phyloP scores from a whole-genome alignment of 176 grass and related monocot genomes.

The Hsuehochloa calcarea region DNA sequence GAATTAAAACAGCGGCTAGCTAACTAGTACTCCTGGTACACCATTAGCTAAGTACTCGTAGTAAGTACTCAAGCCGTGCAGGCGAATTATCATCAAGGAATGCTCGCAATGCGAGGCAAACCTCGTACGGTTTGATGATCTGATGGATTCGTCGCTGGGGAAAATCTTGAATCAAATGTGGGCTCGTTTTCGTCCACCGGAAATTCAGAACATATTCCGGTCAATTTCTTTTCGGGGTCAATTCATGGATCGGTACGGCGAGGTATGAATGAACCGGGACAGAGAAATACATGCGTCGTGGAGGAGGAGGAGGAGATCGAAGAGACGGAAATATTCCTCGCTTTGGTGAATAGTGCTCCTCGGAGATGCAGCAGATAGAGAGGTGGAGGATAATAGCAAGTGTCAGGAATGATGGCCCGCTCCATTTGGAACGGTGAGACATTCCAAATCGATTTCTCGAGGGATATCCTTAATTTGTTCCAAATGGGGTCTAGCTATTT shows the following conservation, averaged over 20 bases:
- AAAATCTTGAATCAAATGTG: background rate
- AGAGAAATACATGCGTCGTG: background rate
- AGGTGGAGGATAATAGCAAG: background rate
- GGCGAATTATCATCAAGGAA: background rate
- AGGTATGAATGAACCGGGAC: conserved; percentile 11
- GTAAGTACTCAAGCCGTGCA: background rate
- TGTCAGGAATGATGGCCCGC: background rate
- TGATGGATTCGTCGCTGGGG: background rate
- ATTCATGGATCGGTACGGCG: conserved; percentile 34
- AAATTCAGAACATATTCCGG: conserved; percentile 17
- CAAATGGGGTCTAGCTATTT: background rate
- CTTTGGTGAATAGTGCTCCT: conserved; percentile 13
- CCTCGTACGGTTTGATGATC: background rate
- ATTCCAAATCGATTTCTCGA: background rate
- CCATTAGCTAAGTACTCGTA: background rate
- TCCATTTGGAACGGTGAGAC: background rate
- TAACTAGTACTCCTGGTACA: background rate
- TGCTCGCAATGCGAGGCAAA: background rate
- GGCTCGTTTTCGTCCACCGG: background rate
- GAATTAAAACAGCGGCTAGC: background rate
- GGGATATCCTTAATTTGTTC: background rate
- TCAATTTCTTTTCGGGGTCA: conserved; percentile 22
- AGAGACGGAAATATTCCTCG: conserved; percentile 14
- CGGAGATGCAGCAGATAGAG: background rate
- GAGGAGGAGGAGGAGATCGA: too few species aligned